Base-by-base conservation (phyloP, 306 rosid species). In the Lotus japonicus region DNA sequence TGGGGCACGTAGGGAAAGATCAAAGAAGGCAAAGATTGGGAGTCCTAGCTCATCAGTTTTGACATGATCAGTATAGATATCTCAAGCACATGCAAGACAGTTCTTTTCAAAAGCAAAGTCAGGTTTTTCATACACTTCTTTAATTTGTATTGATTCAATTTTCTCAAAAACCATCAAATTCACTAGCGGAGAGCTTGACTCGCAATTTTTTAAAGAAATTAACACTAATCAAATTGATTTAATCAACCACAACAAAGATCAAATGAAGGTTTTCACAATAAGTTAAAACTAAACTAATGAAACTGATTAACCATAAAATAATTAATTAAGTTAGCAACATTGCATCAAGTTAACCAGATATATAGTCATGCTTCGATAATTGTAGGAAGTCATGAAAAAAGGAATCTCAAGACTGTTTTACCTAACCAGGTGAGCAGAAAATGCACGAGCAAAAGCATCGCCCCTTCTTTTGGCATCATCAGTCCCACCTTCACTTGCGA, bases 381-480 rank as follows among this genome's bases (percentile, higher is more conserved):
- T 11, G 12, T 43, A 12, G 58, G 2, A 64, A 62, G 72, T 50
- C 43, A 23, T 56, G 56, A 33, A 50, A 61, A 63, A 21, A 7
- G 57, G 2, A 21, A 21, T 21, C 26, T 58, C 26, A 33, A 18
- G 19, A 45, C 58, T 19, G 58, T 13, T 42, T 54, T 84, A 90
- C 97, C 97, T 83, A 18, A 88, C 77, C 81, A 90, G 78, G 74
- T 87, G 97, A 6, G 90, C 97, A 74, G 95, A 85, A 81, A 90
- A 87, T 13, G 97, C 97, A 46, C 77, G 85, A 69, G 90, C 89
- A 77, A 90, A 90, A 71, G 97, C 97, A 59, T 87, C 87, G 13
- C 95, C 97, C 77, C 97, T 85, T 82, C 92, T 84, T 79, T 90
- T 85, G 60, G 97, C 95, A 84, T 90, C 95, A 56, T 90, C 95